Evolutionary conservation across 306 rosid species (phyloP), one percentile per base, ranked within the genome.

Genomic region (Glycyrrhiza uralensis): DNA sequence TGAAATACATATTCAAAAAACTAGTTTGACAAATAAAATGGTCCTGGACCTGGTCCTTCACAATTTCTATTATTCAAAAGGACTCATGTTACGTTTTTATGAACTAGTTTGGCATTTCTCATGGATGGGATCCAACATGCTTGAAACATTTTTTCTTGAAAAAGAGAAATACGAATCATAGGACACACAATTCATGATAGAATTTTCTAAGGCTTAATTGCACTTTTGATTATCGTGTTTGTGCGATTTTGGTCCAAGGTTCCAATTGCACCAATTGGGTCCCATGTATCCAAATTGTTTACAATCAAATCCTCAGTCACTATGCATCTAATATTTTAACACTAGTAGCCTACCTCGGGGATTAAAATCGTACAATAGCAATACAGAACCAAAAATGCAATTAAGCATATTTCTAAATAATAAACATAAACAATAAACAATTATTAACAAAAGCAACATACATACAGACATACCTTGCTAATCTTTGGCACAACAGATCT

Each of bases 401-500:
- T n/a, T n/a, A n/a, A n/a, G n/a, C n/a, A 52, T 30, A 29, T 58
- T 23, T 73, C 41, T 13, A 57, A 15, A 47, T 9, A 8, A 49
- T 30, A 0, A 67, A 32, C 0, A 28, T 13, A 57, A 15, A 47
- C 5, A 8, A 49, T 30, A 0, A 67, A 32, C 0, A 28, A 66
- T 4, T 2, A 47, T 33, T 29, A 28, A 30, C 3, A 32, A 62
- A 74, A 45, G 26, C 36, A 5, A n/a, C n/a, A n/a, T n/a, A 9
- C 0, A 6, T 0, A 0, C 18, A 5, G 2, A 0, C 19, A 74
- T 84, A 95, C 99, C 94, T 95, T 95, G 86, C 99, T 95, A 66
- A 95, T 95, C 74, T 95, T 95, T 1, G 99, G 99, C 52, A 95
- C 99, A 54, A 95, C 96, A 35, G 99, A 95, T 84, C 99, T 85